Percentiles rank a stretch among this genome's conserved stretches.
Conservation (phyloP, 208 protist species). For the Lotmaria passim region DNA sequence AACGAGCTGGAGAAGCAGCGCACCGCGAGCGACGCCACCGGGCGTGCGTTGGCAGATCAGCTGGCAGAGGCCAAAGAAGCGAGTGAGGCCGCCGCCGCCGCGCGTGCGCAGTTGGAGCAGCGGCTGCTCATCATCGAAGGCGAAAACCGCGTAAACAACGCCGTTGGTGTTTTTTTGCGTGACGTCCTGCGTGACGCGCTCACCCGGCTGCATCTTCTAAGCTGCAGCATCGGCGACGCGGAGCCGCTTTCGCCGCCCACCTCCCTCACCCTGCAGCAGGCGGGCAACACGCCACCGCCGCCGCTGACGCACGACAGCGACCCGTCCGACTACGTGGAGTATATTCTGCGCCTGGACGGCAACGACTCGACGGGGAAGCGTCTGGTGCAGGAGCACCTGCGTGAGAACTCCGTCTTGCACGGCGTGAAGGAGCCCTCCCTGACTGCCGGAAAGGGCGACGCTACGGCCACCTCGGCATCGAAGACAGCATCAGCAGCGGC, state of each 20-base stretch:
- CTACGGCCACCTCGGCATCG: neutral
- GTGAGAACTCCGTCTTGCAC: constrained; percentile 25
- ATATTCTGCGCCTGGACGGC: constrained; percentile 40
- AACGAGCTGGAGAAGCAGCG: neutral
- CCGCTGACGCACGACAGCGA: constrained; percentile 37
- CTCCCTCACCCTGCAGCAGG: constrained; percentile 27
- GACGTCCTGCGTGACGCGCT: constrained; percentile 49
- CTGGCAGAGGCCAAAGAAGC: constrained; percentile 4
- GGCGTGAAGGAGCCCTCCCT: neutral
- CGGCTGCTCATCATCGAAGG: constrained; percentile 24
- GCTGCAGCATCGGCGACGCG: constrained; percentile 5
- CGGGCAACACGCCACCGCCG: constrained; percentile 18
- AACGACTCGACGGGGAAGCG: constrained; percentile 31
- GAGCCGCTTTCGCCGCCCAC: constrained; percentile 14
- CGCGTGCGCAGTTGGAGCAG: neutral
- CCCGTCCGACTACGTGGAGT: constrained; percentile 51
- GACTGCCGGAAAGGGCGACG: neutral
- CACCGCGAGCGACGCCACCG: constrained; percentile 2
- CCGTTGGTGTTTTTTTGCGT: constrained; percentile 45
- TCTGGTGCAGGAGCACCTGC: constrained; percentile 49
- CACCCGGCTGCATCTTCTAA: constrained; percentile 33
- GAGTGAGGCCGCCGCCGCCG: constrained; percentile 7
- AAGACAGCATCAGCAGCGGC: neutral
- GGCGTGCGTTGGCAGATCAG: constrained; percentile 2
- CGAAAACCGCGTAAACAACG: constrained; percentile 25